Evolutionary conservation across 1,284 basidiomycete species (phyloP), one percentile per base, ranked within the genome.

Genomic region (Boletellus deceptivus): DNA sequence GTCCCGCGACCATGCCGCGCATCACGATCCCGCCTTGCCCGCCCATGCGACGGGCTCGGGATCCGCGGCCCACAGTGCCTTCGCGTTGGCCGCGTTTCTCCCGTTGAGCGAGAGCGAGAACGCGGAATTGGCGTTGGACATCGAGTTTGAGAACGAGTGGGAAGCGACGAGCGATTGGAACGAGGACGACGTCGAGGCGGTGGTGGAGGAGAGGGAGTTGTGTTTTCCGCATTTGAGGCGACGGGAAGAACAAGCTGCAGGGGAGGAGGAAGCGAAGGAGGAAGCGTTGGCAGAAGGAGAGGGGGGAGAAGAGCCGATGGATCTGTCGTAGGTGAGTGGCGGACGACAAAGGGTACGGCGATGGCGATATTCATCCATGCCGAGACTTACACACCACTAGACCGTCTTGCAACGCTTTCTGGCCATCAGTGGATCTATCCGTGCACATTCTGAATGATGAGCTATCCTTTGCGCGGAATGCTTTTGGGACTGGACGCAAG

Each of bases 131-230:
- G 60, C 49, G 16, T 22, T 67, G 40, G 63, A 66, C n/a, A 68
- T 68, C 43, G 59, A 79, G 69, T 96, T 96, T 65, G 92, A 96
- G 61, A 92, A 93, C 59, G 84, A 89, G 58, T 96, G 93, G 93
- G 93, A 96, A 67, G 81, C 84, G 37, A 86, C 84, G 37, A 89
- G 89, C 62, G 89, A 93, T 67, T 87, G 91, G 79, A 91, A 90
- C 63, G 89, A 91, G 62, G 91, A 94, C 57, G 91, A 93, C 59
- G 83, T 86, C 3, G 88, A 91, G 53, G 85, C 84, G 2, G 79
- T 81, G 25, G 67, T 65, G 24, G 88, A 90, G 56, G 87, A 91
- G 65, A 81, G 80, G 49, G 75, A 74, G 43, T 62, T 89, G 4
- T 88, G 85, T 64, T 88, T 82, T 69, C 77, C 56, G 5, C 43